These are phyloP conservation scores for Sporothrix brunneoviolacea DNA, from an alignment of 2,329 filamentous ascomycete genomes.

Conservation along the genomic window DNA sequence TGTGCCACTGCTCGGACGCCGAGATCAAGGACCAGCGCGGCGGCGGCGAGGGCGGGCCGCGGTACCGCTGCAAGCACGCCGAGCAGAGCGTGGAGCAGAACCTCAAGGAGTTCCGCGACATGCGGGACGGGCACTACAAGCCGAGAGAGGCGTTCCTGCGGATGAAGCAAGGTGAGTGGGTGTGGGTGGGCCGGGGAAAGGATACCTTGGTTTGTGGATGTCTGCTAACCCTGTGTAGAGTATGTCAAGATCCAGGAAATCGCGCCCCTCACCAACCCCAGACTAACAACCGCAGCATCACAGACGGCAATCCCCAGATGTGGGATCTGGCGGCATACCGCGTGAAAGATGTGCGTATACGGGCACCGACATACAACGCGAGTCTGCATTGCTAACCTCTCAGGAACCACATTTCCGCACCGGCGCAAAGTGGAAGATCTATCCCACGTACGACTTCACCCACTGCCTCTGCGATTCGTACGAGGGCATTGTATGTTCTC, in stretches of 20 bases:
- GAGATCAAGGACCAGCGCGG: constrained; percentile 86
- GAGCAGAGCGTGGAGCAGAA: constrained; percentile 66
- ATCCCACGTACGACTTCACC: constrained; percentile 90
- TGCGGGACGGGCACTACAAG: constrained; percentile 88
- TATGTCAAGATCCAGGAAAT: neutral
- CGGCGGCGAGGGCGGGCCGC: constrained; percentile 59
- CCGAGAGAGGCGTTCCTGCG: constrained; percentile 77
- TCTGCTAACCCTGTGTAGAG: neutral
- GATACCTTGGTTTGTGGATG: too few species aligned
- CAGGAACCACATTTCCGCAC: constrained; percentile 66
- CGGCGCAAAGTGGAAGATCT: constrained; percentile 81
- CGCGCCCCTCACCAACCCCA: neutral
- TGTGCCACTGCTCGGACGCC: constrained; percentile 78
- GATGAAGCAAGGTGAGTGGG: constrained; percentile 67
- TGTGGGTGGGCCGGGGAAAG: too few species aligned
- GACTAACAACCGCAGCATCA: constrained; percentile 10
- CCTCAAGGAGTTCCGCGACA: constrained; percentile 74
- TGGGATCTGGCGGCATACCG: constrained; percentile 94
- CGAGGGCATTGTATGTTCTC: constrained; percentile 56
- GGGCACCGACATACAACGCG: too few species aligned
- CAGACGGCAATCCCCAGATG: constrained; percentile 36
- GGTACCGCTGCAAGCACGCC: constrained; percentile 77
- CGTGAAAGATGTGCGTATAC: constrained; percentile 51
- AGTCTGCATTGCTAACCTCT: neutral
- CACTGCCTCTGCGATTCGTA: constrained; percentile 90